Percentiles rank a stretch among this genome's conserved stretches.
These are phyloP conservation scores for Pinus tabuliformis DNA, from an alignment of 75 land plant species.

Conservation along the genomic window DNA sequence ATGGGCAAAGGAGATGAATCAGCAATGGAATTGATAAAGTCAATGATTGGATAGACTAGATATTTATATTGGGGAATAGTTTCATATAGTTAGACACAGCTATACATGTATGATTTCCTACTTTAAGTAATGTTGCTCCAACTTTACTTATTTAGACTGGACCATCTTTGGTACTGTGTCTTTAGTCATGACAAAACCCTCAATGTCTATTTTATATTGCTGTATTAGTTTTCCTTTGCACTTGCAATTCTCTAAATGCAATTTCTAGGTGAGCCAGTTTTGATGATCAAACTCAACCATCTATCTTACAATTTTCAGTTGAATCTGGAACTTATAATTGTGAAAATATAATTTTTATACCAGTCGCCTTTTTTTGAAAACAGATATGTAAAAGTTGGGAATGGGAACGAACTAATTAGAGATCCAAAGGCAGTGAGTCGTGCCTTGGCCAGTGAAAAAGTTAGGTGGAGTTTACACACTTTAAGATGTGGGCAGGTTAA, in stretches of 20 bases:
- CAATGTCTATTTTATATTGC: neutral
- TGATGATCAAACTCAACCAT: neutral
- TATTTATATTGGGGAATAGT: neutral
- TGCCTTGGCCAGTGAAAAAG: constrained; percentile 90
- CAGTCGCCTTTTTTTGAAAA: neutral
- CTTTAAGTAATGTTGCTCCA: neutral
- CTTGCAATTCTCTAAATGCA: neutral
- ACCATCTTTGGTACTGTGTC: neutral
- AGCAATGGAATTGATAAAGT: no score
- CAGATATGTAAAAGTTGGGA: constrained; percentile 83
- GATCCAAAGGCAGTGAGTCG: constrained; percentile 72
- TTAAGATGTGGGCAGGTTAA: constrained; percentile 65
- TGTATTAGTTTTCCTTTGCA: neutral
- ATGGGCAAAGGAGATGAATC: no score
- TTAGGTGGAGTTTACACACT: constrained; percentile 92
- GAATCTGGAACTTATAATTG: neutral
- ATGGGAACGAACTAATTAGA: constrained; percentile 86
- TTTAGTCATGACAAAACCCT: neutral
- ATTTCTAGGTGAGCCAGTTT: neutral
- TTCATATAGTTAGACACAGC: neutral
- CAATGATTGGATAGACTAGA: no score
- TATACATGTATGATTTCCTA: neutral
- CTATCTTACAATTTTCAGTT: neutral
- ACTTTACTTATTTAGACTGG: neutral
- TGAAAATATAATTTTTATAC: neutral